These are phyloP conservation scores for Lathyrus sativus DNA, from an alignment of 306 rosid species.

Conservation along the genomic window DNA sequence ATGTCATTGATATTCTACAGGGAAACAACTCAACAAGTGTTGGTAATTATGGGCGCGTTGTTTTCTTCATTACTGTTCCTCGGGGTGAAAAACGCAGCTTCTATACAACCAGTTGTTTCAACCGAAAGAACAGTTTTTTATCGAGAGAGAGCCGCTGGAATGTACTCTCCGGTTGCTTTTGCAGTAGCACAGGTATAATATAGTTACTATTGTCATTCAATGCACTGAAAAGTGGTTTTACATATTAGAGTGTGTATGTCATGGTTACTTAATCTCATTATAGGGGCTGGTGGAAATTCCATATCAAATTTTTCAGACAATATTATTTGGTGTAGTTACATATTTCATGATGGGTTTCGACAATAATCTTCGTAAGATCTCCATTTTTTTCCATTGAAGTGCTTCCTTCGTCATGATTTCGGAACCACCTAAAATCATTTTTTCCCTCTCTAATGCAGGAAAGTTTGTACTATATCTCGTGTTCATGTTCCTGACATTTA, in stretches of 20 bases:
- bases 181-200: constrained; percentile 70
- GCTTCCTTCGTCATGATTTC: not conserved
- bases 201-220: not conserved
- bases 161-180: constrained; percentile 83
- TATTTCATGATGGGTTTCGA: constrained; percentile 81
- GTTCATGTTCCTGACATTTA: constrained; percentile 81
- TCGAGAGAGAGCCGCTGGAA: constrained; percentile 90
- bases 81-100: constrained; percentile 77
- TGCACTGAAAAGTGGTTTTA: constrained; percentile 5
- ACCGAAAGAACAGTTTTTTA: constrained; percentile 91
- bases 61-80: constrained; percentile 73
- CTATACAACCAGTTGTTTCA: constrained; percentile 89
- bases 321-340: constrained; percentile 69
- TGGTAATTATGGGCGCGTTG: constrained; percentile 79
- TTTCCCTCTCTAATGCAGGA: constrained; percentile 45
- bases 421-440: no score
- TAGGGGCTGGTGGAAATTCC: constrained; percentile 93
- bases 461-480: constrained; percentile 56
- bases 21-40: constrained; percentile 57
- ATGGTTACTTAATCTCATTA: constrained; percentile 17
- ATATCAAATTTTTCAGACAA: constrained; percentile 64
- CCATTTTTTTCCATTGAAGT: not conserved
- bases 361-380: constrained; percentile 50
- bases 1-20: constrained; percentile 45
- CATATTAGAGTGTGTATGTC: not conserved